Conservation (phyloP, 164 flowering plant species). For the Buxus sempervirens region DNA sequence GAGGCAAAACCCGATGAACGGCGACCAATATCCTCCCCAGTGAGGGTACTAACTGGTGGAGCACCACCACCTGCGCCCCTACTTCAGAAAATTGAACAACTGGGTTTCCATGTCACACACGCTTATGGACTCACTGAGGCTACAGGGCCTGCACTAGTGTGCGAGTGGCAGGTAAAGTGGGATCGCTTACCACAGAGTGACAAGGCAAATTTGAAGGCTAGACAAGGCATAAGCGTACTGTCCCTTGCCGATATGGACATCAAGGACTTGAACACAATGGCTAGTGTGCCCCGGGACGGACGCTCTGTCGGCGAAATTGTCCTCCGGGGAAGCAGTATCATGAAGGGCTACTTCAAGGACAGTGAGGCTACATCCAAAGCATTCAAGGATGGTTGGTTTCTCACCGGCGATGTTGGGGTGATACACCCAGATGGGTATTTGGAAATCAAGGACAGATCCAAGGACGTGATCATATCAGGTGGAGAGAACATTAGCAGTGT, state of each 20-base stretch:
- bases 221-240: conserved; percentile 72
- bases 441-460: conserved; percentile 80
- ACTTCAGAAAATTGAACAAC: conserved; percentile 47
- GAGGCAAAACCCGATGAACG: conserved; percentile 41
- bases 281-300: conserved; percentile 69
- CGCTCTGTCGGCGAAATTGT: conserved; percentile 67
- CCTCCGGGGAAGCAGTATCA: conserved; percentile 69
- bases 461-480: conserved; percentile 91
- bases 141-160: conserved; percentile 77
- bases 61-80: conserved; percentile 87
- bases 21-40: conserved; percentile 20
- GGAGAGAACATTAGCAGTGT: conserved; percentile 94
- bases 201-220: conserved; percentile 56
- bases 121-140: conserved; percentile 92
- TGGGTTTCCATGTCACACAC: conserved; percentile 77
- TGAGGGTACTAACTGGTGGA: conserved; percentile 74
- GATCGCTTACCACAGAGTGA: conserved; percentile 35
- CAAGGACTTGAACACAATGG: conserved; percentile 46
- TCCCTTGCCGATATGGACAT: conserved; percentile 72
- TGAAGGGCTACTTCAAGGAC: conserved; percentile 88
- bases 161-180: conserved; percentile 87
- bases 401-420: conserved; percentile 84
- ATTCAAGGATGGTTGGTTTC: conserved; percentile 65
- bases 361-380: conserved; percentile 45
- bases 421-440: conserved; percentile 78